Evolutionary conservation across 2,329 filamentous ascomycete genomes (phyloP), one percentile per base, ranked within the genome.

Genomic region (Graphiopsis chlorocephala): DNA sequence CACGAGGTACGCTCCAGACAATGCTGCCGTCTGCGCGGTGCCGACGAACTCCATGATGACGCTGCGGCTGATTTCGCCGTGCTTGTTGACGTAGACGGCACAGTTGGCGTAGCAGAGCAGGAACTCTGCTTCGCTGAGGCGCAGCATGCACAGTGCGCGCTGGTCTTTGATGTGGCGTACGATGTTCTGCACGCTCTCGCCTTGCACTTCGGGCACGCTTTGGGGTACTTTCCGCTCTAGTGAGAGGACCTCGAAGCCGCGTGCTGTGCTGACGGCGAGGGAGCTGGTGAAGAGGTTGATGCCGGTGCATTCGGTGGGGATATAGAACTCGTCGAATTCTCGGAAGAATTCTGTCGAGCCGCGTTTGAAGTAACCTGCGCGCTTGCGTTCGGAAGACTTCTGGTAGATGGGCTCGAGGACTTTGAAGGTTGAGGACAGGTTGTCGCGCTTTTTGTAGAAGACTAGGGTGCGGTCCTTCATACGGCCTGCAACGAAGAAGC

Each of bases 31-130:
- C 67, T 90, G 89, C 1, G 95, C 95, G 73, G 90, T 94, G 70
- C 95, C 95, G n/a, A 96, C 95, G 77, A 98, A 99, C 75, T 98
- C 93, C 93, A 99, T 97, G 73, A 98, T 93, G 65, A 98, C 92
- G 29, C 90, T 92, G 53, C 96, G 90, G 45, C 89, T 94, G 29
- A 99, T 92, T 67, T 99, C 95, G 69, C 95, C 95, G 77, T 98
- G 93, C 79, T 98, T 97, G 82, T 99, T 96, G 74, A 98, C 91
- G 74, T 98, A 99, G 10, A 99, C 93, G 20, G 93, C 95, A 72
- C 94, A 98, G 77, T 97, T 93, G 78, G 96, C 91, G 77, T 98
- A 99, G 42, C 91, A 92, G 57, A 97, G 87, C 28, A 99, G 82
- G 78, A 98, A 99, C 61, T 83, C 95, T 64, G 91, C 90, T 65